Evolutionary conservation across 2,329 filamentous ascomycete species (phyloP).

Genomic region (Xylariaceae sp.): DNA sequence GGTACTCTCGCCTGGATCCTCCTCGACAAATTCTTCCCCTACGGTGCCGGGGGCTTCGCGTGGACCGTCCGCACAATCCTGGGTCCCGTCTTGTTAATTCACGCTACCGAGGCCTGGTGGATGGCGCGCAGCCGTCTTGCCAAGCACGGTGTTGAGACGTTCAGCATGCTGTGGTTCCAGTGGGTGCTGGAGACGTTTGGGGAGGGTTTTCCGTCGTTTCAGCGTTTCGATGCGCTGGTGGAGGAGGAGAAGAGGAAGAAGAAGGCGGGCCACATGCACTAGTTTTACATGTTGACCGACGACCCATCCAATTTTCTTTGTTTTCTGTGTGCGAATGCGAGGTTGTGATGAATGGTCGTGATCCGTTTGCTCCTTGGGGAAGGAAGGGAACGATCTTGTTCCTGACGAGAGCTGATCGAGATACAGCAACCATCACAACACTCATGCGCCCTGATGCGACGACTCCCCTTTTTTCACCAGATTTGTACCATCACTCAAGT

Average conservation of each 20-base stretch:
- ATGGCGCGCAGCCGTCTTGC: conserved; percentile 45
- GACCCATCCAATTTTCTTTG: too few species aligned
- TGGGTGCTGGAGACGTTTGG: conserved; percentile 51
- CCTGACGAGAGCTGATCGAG: too few species aligned
- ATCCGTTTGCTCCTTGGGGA: too few species aligned
- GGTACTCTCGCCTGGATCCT: conserved; percentile 46
- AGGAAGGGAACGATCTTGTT: too few species aligned
- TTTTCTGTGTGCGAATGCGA: too few species aligned
- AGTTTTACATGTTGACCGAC: not conserved
- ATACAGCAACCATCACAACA: too few species aligned
- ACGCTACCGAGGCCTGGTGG: conserved; percentile 56
- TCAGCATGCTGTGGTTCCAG: conserved; percentile 46
- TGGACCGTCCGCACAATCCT: conserved; percentile 56
- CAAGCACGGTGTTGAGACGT: conserved; percentile 44
- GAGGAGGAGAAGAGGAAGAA: conserved; percentile 40
- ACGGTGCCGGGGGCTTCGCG: conserved; percentile 51
- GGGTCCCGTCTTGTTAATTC: conserved; percentile 56
- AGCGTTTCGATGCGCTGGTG: conserved; percentile 47
- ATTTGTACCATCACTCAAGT: too few species aligned
- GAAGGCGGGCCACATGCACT: conserved; percentile 41
- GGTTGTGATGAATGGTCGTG: too few species aligned
- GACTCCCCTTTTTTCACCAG: too few species aligned
- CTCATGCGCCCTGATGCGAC: too few species aligned
- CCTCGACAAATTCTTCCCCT: conserved; percentile 48
- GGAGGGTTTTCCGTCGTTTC: conserved; percentile 49